A percentile compares a stretch with the other conserved stretches of the same genome.
These are phyloP conservation scores for Dendrocalamus sinicus DNA, from an alignment of 176 grass and related monocot species.

Conservation along the genomic window DNA sequence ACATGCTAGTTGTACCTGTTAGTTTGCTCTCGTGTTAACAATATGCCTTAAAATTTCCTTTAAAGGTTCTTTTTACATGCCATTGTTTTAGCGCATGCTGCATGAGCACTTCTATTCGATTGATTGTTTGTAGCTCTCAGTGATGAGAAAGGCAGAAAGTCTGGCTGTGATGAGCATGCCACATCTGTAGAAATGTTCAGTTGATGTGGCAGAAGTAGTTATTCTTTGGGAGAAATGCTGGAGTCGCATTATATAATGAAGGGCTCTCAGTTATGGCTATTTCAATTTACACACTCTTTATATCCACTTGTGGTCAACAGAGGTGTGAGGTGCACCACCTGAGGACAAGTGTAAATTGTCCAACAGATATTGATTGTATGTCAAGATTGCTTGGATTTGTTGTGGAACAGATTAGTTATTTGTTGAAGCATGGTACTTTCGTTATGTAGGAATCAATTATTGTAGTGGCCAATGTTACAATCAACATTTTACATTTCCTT, in stretches of 20 bases:
- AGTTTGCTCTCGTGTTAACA: background rate
- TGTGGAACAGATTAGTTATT: background rate
- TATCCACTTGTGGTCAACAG: background rate
- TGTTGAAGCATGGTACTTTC: background rate
- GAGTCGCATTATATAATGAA: background rate
- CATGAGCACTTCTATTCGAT: background rate
- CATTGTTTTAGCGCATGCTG: background rate
- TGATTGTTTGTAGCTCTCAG: background rate
- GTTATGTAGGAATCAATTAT: background rate
- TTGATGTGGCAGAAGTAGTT: slow-evolving; percentile 12
- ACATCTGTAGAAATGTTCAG: slow-evolving; percentile 20
- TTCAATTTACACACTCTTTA: background rate
- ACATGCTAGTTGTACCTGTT: background rate
- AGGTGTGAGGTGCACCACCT: background rate
- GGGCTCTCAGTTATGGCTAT: background rate
- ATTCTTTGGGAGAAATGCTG: background rate
- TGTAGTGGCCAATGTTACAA: background rate
- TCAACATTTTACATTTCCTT: background rate
- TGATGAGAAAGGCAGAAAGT: background rate
- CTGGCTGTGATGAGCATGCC: slow-evolving; percentile 5
- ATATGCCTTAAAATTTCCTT: background rate
- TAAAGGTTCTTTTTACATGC: background rate
- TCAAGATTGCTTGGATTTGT: background rate
- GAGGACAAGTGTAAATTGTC: background rate
- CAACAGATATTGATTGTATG: background rate